These are phyloP conservation scores for Bremia lactucae DNA, from an alignment of 352 stramenopile genomes.

Conservation along the genomic window DNA sequence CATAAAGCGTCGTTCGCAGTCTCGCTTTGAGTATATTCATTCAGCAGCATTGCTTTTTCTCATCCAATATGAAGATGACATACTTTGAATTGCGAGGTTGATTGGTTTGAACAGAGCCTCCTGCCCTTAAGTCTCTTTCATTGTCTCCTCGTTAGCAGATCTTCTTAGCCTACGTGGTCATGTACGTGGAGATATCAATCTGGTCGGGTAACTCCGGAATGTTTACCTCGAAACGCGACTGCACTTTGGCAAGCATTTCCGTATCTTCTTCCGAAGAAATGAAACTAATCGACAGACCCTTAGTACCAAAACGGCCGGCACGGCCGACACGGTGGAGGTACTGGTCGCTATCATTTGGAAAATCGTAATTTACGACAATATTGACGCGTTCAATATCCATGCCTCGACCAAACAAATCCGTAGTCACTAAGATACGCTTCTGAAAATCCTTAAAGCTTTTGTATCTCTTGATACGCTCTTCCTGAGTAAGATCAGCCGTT, in stretches of 20 bases:
- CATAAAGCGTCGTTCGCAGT: constrained; percentile 24
- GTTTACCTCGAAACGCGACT: constrained; percentile 99
- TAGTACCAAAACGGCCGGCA: constrained; percentile 99
- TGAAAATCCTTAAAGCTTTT: constrained; percentile 99
- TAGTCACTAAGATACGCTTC: constrained; percentile 99
- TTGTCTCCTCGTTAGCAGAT: constrained; percentile 10
- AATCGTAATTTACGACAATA: constrained; percentile 99
- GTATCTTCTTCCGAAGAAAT: constrained; percentile 96
- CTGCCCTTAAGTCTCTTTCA: constrained; percentile 4
- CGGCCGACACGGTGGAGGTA: constrained; percentile 99
- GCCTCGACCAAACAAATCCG: constrained; percentile 98
- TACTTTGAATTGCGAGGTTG: constrained; percentile 21
- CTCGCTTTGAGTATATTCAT: constrained; percentile 35
- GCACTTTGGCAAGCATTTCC: constrained; percentile 96
- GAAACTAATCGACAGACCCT: constrained; percentile 99
- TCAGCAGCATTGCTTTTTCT: constrained; percentile 24
- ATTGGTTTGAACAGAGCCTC: constrained; percentile 18
- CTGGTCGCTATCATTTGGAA: constrained; percentile 95
- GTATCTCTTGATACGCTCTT: constrained; percentile 97
- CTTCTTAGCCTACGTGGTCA: constrained; percentile 61
- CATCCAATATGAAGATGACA: too few species aligned
- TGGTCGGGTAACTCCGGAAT: constrained; percentile 98
- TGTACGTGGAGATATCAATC: constrained; percentile 99
- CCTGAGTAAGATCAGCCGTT: constrained; percentile 94
- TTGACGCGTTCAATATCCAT: constrained; percentile 99